Conservation (phyloP, 176 grass and related monocot species). For the Aegilops sharonensis region DNA sequence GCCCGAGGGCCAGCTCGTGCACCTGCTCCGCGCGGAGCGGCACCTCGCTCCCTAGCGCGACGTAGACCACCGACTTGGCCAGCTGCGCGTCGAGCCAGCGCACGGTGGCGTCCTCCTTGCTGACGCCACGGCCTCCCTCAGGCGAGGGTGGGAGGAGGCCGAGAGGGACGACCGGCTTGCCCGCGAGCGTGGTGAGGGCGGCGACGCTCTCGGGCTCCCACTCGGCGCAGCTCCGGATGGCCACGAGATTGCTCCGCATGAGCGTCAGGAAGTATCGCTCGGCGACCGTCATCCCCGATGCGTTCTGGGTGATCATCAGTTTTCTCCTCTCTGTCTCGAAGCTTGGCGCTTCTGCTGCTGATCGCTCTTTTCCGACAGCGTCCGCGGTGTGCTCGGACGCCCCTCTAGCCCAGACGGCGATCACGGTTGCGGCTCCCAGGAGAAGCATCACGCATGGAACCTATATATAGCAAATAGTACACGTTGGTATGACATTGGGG, state of each 20-base stretch:
- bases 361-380: background rate
- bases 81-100: slow-evolving; percentile 37
- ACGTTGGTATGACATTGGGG: too few species aligned
- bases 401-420: background rate
- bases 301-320: background rate
- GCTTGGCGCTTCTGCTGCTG: background rate
- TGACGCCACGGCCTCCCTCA: background rate
- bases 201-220: slow-evolving; percentile 30
- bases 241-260: slow-evolving; percentile 19
- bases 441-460: background rate
- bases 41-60: slow-evolving; percentile 52
- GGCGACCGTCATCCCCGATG: background rate
- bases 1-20: slow-evolving; percentile 46
- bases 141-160: slow-evolving; percentile 43
- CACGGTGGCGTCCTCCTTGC: background rate
- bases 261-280: background rate
- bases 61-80: slow-evolving; percentile 39
- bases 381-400: background rate
- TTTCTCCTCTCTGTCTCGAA: slow-evolving; percentile 19
- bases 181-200: background rate
- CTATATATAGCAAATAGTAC: background rate
- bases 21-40: slow-evolving; percentile 4
- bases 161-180: slow-evolving; percentile 27
- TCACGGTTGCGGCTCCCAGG: background rate
- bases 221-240: slow-evolving; percentile 36